Evolutionary conservation across 2,329 filamentous ascomycete species (phyloP), one percentile per base, ranked within the genome.

Genomic region (Diplocarpon rosae): DNA sequence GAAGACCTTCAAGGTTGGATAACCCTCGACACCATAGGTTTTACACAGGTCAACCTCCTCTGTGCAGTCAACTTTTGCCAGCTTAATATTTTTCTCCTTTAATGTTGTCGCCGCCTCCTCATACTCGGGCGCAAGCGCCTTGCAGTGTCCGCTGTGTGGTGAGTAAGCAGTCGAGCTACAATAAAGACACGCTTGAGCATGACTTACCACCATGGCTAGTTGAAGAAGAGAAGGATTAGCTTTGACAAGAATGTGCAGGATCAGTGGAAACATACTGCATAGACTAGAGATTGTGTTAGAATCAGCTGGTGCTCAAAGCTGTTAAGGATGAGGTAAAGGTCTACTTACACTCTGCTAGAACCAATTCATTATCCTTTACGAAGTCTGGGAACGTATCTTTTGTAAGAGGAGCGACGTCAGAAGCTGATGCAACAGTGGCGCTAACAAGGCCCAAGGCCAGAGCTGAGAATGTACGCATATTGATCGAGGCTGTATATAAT

Each of bases 1-100:
- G 88, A 98, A 98, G 69, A 98, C 79, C 81, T 96, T 98, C 64
- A 98, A 79, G 56, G 92, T 98, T 52, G 92, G 92, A 76, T 98
- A 98, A 55, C 92, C 92, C 74, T 96, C 88, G 35, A 98, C 89
- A 52, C 86, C 89, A 61, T 85, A 85, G 58, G 78, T 72, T 67
- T 88, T 78, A 79, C 92, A 98, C 56, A 98, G 83, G 29, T 94
- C 87, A 52, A 80, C 71, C 74, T 98, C 86, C 65, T 85, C 88
- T 62, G 90, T 96, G 76, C 92, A 96, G 73, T 95, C 90, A 58
- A 93, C 69, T 79, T 93, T 92, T 67, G 75, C 83, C 45, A 93
- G 74, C 62, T 76, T 77, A 68, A 92, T 90, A 65, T 84, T 75
- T 79, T 90, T 92, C 69, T 87, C 84, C 75, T 89, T 90, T 53